A percentile compares a stretch with the other conserved stretches of the same genome.
Evolutionary conservation across 176 grass and related monocot genomes (phyloP).

Genomic region (Hyparrhenia diplandra): DNA sequence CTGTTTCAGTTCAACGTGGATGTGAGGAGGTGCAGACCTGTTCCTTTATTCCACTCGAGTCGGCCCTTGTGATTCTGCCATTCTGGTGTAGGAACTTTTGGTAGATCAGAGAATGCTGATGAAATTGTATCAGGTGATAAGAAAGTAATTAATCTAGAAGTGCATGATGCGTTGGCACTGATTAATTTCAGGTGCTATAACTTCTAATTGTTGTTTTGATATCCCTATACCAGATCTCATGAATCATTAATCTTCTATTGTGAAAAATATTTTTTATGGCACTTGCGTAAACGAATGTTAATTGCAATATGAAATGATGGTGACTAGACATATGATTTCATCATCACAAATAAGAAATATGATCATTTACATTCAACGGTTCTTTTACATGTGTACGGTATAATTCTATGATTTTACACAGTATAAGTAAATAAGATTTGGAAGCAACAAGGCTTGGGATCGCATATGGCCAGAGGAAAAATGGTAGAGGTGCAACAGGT

Average conservation of each 20-base stretch:
- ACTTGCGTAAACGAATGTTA: neutral
- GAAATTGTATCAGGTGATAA: neutral
- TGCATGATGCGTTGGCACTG: neutral
- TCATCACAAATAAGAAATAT: neutral
- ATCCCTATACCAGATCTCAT: neutral
- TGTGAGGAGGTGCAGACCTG: conserved; percentile 13
- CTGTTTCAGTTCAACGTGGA: neutral
- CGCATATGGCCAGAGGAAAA: too few species aligned
- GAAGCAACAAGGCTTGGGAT: too few species aligned
- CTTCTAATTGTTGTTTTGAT: neutral
- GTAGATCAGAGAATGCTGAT: conserved; percentile 19
- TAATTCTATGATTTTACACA: too few species aligned
- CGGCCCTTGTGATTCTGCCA: conserved; percentile 68
- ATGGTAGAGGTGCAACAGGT: too few species aligned
- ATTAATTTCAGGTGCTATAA: neutral
- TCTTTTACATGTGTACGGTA: neutral
- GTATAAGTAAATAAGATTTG: too few species aligned
- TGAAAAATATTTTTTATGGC: neutral
- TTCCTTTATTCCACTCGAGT: conserved; percentile 50
- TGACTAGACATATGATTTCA: neutral
- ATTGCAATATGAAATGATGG: neutral
- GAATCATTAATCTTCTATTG: neutral
- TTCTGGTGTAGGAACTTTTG: neutral
- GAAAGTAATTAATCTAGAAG: neutral
- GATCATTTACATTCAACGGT: neutral